A percentile compares a stretch with the other conserved stretches of the same genome.
Evolutionary conservation across 2,329 filamentous ascomycete species (phyloP).

Genomic region (Albifimbria verrucaria): DNA sequence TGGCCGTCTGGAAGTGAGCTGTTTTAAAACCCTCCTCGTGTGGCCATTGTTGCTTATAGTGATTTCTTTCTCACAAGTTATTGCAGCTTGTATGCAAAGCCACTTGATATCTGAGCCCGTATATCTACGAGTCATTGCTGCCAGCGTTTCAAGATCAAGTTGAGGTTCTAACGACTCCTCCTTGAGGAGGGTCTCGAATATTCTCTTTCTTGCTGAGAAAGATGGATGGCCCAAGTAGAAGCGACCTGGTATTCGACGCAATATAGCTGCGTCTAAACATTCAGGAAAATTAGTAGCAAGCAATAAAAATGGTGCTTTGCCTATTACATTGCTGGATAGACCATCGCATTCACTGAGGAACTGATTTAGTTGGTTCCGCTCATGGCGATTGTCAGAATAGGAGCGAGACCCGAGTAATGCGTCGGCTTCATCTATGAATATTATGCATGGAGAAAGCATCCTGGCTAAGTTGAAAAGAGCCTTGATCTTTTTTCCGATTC

Average conservation of each 20-base stretch:
- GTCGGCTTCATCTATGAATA: constrained; percentile 1
- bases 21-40: no score
- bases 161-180: neutral
- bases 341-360: neutral
- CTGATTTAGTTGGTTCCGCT: neutral
- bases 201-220: neutral
- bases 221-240: neutral
- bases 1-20: no score
- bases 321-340: neutral
- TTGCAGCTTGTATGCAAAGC: neutral
- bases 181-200: neutral
- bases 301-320: neutral
- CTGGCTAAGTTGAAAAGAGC: neutral
- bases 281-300: neutral
- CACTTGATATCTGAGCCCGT: neutral
- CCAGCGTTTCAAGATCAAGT: neutral
- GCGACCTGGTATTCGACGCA: neutral
- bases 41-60: no score
- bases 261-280: neutral
- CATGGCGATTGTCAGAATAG: neutral
- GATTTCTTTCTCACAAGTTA: neutral
- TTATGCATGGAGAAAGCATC: neutral
- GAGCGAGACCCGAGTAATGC: neutral
- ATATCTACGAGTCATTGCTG: neutral
- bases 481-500: constrained; percentile 18